Percentiles rank a stretch among this genome's conserved stretches.
These are phyloP conservation scores for Picochlorum sp. DNA, from an alignment of 139 green algal species.

Conservation along the genomic window DNA sequence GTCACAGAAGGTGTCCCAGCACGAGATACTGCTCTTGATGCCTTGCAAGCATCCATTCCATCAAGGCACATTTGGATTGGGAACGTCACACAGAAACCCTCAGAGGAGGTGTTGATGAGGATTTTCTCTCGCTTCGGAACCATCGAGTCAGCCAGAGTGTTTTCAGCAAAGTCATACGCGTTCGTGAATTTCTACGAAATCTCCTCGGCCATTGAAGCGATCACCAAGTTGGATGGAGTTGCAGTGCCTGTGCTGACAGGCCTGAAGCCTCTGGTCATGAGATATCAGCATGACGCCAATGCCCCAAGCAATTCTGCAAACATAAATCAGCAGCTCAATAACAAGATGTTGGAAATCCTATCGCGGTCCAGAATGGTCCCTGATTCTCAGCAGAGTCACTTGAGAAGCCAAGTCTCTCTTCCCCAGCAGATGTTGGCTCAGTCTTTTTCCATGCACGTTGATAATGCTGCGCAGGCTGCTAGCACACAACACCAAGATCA, in stretches of 20 bases:
- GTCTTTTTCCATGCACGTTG: no score
- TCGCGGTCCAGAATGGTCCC: neutral
- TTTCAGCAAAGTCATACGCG: conserved; percentile 70
- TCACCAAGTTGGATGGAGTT: conserved; percentile 47
- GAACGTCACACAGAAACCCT: conserved; percentile 63
- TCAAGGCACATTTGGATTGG: conserved; percentile 70
- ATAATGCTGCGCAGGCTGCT: no score
- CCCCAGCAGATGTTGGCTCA: no score
- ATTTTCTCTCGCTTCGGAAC: conserved; percentile 54
- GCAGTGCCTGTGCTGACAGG: conserved; percentile 38
- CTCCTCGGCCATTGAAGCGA: conserved; percentile 39
- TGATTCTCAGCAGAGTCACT: no score
- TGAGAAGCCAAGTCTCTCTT: no score
- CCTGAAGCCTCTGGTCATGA: conserved; percentile 54
- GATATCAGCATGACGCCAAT: conserved; percentile 56
- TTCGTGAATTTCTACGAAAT: conserved; percentile 66
- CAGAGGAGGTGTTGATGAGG: conserved; percentile 45
- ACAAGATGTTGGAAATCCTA: neutral
- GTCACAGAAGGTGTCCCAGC: conserved; percentile 13
- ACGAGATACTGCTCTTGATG: conserved; percentile 12
- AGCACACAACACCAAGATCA: no score
- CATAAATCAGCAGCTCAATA: neutral
- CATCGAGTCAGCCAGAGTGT: conserved; percentile 57
- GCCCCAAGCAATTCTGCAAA: neutral
- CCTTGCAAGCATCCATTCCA: conserved; percentile 22